Evolutionary conservation across 73 alveolate genomes (phyloP), one percentile per base, ranked within the genome.

Genomic region (Stentor coeruleus): DNA sequence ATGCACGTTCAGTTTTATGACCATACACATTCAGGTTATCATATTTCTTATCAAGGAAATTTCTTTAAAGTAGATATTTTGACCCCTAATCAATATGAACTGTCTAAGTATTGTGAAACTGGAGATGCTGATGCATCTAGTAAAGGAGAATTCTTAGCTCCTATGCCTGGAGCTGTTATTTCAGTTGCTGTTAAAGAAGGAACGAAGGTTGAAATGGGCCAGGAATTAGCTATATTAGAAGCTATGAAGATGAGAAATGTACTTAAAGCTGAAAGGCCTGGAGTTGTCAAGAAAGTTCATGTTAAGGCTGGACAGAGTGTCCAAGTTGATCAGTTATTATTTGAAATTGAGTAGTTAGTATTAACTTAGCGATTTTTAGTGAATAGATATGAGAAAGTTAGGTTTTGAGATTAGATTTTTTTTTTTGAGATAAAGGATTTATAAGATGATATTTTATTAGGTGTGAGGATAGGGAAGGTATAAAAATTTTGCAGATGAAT

Each of bases 111-210:
- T 20, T 66, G 79, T 20, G 37, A 14, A 26, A 20, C 79, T 20
- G 37, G 11, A 11, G 81, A 33, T 30, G 83, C 35, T 28, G 91
- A 59, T 31, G 93, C 77, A 40, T 57, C 60, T 2, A 77, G 73
- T 33, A 36, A 87, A 20, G 89, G 85, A 4, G 88, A 58, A 11
- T 81, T 91, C 41, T 72, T 77, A 40, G 86, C 95, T 35, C 98
- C 98, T 4, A 92, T 94, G 96, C 97, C 98, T 3, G 96, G 98
- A 11, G 80, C 95, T 36, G 91, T 94, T 3, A 89, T 91, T 40
- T 91, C 94, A 77, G 87, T 88, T 30, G 85, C 90, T 77, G 92
- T 87, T 36, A 82, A 87, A 59, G 81, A 83, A n/a, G 97, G 97
- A 3, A 85, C 91, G 38, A 82, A 90, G 57, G 96, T 94, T 11